A percentile compares a stretch with the other conserved stretches of the same genome.
phyloP scores from a whole-genome alignment of 345 rosid genomes.

The Hibiscus tridactylites region DNA sequence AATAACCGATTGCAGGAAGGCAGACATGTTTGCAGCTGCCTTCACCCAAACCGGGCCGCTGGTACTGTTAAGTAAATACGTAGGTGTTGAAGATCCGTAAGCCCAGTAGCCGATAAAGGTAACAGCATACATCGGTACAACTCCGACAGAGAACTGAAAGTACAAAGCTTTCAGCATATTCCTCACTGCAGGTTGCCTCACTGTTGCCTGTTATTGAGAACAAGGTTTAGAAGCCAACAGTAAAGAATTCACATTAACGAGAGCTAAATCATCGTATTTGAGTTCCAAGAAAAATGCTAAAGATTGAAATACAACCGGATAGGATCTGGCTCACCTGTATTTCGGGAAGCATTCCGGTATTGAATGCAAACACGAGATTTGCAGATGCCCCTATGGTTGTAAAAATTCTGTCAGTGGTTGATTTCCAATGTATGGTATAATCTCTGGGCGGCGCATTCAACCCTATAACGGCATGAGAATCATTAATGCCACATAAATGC shows the following conservation, averaged over 20 bases:
- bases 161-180: conserved; percentile 86
- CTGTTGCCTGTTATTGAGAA: conserved; percentile 53
- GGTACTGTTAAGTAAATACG: conserved; percentile 63
- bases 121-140: conserved; percentile 63
- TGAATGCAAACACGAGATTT: conserved; percentile 78
- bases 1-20: conserved; percentile 81
- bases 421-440: conserved; percentile 54
- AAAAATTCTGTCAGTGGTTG: conserved; percentile 33
- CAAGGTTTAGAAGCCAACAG: background rate
- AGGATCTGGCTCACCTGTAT: conserved; percentile 30
- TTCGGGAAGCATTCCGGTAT: conserved; percentile 98
- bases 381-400: conserved; percentile 76
- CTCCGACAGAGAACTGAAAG: conserved; percentile 73
- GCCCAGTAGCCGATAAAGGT: conserved; percentile 90
- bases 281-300: background rate
- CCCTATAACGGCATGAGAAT: conserved; percentile 31
- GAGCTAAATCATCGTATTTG: background rate
- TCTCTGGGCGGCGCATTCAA: conserved; percentile 58
- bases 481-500: background rate
- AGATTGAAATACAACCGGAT: background rate
- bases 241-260: background rate
- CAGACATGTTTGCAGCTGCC: conserved; percentile 62
- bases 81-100: conserved; percentile 64
- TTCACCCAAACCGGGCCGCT: conserved; percentile 81
- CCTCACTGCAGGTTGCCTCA: conserved; percentile 62